These are phyloP conservation scores for Sordaria brevicollis DNA, from an alignment of 495 filamentous ascomycete genomes.

Conservation along the genomic window DNA sequence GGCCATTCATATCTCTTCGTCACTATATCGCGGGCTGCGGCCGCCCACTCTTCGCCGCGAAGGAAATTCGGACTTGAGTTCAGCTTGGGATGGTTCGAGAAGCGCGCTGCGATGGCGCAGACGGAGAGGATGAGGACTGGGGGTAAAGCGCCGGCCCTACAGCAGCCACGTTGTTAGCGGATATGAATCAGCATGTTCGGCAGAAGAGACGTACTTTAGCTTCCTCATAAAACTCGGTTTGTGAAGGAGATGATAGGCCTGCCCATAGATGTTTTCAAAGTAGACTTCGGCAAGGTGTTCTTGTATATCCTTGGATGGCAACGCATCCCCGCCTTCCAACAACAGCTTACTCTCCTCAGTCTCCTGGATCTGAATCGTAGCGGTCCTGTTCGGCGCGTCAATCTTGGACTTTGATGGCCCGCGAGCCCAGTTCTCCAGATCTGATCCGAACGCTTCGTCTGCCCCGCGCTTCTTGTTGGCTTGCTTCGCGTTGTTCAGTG, in stretches of 20 bases:
- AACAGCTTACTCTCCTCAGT: conserved; percentile 62
- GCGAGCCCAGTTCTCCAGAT: conserved; percentile 74
- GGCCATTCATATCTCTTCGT: conserved; percentile 83
- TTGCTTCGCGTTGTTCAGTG: conserved; percentile 36
- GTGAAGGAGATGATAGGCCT: conserved; percentile 90
- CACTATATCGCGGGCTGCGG: conserved; percentile 72
- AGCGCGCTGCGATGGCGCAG: conserved; percentile 85
- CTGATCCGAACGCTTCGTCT: conserved; percentile 76
- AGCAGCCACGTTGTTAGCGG: conserved; percentile 13
- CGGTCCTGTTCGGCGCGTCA: conserved; percentile 38
- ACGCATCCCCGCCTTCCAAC: conserved; percentile 69
- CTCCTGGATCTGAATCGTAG: conserved; percentile 52
- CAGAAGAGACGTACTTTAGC: conserved; percentile 43
- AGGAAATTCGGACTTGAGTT: conserved; percentile 76
- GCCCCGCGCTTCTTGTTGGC: conserved; percentile 71
- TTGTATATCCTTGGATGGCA: conserved; percentile 84
- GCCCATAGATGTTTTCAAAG: conserved; percentile 93
- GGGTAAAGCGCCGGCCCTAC: conserved; percentile 48
- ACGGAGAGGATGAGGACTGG: conserved; percentile 86
- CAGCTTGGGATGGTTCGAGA: conserved; percentile 89
- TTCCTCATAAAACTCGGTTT: conserved; percentile 94
- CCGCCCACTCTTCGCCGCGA: conserved; percentile 84
- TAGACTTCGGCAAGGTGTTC: conserved; percentile 91
- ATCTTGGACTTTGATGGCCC: conserved; percentile 36
- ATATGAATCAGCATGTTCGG: background rate